phyloP scores from a whole-genome alignment of 192 early-diverging fungal species.

The Tieghemiomyces parasiticus region DNA sequence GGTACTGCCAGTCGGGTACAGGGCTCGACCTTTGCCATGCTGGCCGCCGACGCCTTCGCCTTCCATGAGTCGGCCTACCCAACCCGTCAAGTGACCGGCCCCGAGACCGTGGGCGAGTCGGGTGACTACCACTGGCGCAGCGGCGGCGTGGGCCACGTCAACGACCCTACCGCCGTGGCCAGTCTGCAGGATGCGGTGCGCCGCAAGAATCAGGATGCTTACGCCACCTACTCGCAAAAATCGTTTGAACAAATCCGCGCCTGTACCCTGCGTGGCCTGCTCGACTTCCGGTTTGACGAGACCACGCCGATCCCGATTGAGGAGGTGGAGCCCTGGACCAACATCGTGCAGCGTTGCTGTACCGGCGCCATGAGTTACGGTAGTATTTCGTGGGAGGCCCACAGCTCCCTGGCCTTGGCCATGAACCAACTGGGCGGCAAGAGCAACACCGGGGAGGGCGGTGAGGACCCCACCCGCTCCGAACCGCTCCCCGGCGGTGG shows the following conservation, averaged over 20 bases:
- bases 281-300: conserved; percentile 74
- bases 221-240: conserved; percentile 68
- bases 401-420: conserved; percentile 79
- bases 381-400: conserved; percentile 89
- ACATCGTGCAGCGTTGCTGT: conserved; percentile 88
- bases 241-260: conserved; percentile 68
- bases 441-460: conserved; percentile 97
- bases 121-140: conserved; percentile 96
- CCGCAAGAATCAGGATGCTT: conserved; percentile 73
- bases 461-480: conserved; percentile 84
- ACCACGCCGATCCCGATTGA: conserved; percentile 67
- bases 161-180: conserved; percentile 75
- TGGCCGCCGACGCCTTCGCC: conserved; percentile 77
- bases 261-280: conserved; percentile 87
- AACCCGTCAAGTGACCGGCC: conserved; percentile 28
- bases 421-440: conserved; percentile 97
- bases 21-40: conserved; percentile 60
- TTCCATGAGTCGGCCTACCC: conserved; percentile 80
- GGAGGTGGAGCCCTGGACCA: conserved; percentile 95
- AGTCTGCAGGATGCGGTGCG: conserved; percentile 93
- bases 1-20: conserved; percentile 94
- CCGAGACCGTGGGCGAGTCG: conserved; percentile 70
- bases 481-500: conserved; percentile 52
- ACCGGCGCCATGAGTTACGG: conserved; percentile 99
- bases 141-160: conserved; percentile 84